phyloP scores from a whole-genome alignment of 371 early-diverging fungal genomes.

The Mortierella sp. region DNA sequence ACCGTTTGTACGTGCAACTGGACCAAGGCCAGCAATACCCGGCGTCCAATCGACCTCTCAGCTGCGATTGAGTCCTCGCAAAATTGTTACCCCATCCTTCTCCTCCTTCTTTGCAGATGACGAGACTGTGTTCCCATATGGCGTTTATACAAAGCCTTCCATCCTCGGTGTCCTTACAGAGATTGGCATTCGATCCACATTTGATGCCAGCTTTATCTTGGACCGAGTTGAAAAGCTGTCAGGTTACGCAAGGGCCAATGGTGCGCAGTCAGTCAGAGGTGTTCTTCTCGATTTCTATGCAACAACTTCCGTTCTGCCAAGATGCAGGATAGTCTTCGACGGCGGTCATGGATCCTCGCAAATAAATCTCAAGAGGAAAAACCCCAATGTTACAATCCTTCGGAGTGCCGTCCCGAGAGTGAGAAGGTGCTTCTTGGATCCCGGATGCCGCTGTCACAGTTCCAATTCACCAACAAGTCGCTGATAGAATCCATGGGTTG shows the following conservation, averaged over 20 bases:
- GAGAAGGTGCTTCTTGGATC: slow-evolving; percentile 17
- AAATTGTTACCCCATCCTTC: slow-evolving; percentile 11
- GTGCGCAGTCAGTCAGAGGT: background rate
- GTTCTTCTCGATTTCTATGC: slow-evolving; percentile 7
- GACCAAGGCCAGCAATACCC: background rate
- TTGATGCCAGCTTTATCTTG: slow-evolving; percentile 11
- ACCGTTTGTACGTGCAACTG: slow-evolving; percentile 20
- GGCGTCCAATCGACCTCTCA: background rate
- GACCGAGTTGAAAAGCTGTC: slow-evolving; percentile 10
- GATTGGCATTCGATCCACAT: slow-evolving; percentile 23
- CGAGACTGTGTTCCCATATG: slow-evolving; percentile 26
- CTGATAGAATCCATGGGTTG: slow-evolving; percentile 16
- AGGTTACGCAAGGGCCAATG: background rate
- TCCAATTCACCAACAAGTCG: slow-evolving; percentile 4
- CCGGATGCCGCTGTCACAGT: slow-evolving; percentile 6
- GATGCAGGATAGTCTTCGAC: background rate
- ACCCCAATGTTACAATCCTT: slow-evolving; percentile 6
- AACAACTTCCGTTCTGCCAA: background rate
- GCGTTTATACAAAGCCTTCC: slow-evolving; percentile 12
- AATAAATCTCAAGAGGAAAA: background rate
- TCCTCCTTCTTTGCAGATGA: slow-evolving; percentile 5
- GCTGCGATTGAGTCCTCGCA: slow-evolving; percentile 5
- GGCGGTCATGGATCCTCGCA: slow-evolving; percentile 25
- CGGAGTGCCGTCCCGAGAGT: slow-evolving; percentile 14
- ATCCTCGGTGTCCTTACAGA: slow-evolving; percentile 11